Percentiles rank a stretch among this genome's conserved stretches.
phyloP scores from a whole-genome alignment of 495 filamentous ascomycete genomes.

The Penicillium salamii region DNA sequence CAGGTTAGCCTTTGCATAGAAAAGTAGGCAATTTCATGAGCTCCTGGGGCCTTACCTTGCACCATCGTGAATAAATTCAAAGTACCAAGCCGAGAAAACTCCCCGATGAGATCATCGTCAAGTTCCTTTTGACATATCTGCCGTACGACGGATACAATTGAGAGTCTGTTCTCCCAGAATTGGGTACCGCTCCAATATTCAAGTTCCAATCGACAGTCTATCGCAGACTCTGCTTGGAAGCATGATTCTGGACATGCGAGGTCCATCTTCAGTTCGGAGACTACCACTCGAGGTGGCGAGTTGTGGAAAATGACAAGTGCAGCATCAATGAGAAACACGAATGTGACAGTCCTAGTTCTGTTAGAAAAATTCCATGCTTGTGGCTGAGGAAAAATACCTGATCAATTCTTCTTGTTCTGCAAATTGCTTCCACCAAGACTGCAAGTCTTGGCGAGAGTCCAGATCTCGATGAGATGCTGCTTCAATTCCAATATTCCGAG shows the following conservation, averaged over 20 bases:
- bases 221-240: slow-evolving; percentile 22
- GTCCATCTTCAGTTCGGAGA: slow-evolving; percentile 23
- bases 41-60: slow-evolving; percentile 14
- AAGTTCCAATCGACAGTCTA: slow-evolving; percentile 12
- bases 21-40: too few species aligned
- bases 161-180: slow-evolving; percentile 20
- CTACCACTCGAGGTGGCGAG: slow-evolving; percentile 21
- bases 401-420: slow-evolving; percentile 18
- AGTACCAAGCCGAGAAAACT: slow-evolving; percentile 21
- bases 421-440: slow-evolving; percentile 21
- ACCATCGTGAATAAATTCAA: slow-evolving; percentile 27
- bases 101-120: slow-evolving; percentile 10
- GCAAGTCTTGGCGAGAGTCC: background rate
- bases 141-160: slow-evolving; percentile 18
- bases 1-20: background rate
- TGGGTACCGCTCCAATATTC: slow-evolving; percentile 14
- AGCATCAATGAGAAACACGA: slow-evolving; percentile 23
- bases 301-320: slow-evolving; percentile 26
- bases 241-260: slow-evolving; percentile 23
- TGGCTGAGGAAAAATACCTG: too few species aligned
- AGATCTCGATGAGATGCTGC: slow-evolving; percentile 17
- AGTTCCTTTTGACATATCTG: slow-evolving; percentile 19
- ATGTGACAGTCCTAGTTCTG: slow-evolving; percentile 17
- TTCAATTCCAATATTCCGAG: slow-evolving; percentile 14
- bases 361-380: too few species aligned